Percentiles rank a stretch among this genome's conserved stretches.
These are phyloP conservation scores for Scheffersomyces segobiensis DNA, from an alignment of 1,139 yeast species.

Conservation along the genomic window DNA sequence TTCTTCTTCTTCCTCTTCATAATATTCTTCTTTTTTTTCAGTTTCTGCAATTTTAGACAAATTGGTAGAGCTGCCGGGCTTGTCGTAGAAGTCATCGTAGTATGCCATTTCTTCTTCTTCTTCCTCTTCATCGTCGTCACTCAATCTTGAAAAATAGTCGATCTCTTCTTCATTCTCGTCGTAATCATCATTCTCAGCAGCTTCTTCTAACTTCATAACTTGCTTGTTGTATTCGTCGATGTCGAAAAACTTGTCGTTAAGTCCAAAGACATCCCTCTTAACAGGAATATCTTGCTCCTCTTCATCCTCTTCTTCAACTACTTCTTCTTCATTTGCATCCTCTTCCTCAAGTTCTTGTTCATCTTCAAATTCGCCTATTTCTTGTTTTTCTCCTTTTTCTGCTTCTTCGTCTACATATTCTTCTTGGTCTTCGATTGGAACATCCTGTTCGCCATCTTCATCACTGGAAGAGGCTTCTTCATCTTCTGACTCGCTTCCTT, in stretches of 20 bases:
- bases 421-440: constrained; percentile 14
- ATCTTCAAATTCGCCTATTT: constrained; percentile 9
- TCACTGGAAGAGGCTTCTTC: constrained; percentile 12
- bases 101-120: constrained; percentile 65
- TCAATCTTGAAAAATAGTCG: constrained; percentile 60
- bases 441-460: constrained; percentile 14
- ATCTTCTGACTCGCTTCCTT: constrained; percentile 20
- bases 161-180: constrained; percentile 57
- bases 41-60: constrained; percentile 14
- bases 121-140: constrained; percentile 56
- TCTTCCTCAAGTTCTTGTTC: constrained; percentile 20
- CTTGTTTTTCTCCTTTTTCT: constrained; percentile 12
- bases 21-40: constrained; percentile 28
- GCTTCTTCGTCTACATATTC: constrained; percentile 11
- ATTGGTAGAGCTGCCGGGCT: constrained; percentile 36
- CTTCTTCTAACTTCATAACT: constrained; percentile 69
- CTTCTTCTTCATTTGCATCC: constrained; percentile 17
- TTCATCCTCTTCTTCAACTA: constrained; percentile 10
- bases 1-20: constrained; percentile 31
- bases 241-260: constrained; percentile 84
- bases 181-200: constrained; percentile 29
- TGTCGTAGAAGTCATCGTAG: constrained; percentile 74
- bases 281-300: constrained; percentile 10
- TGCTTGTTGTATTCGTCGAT: constrained; percentile 85
- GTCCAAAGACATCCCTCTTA: constrained; percentile 59